A percentile compares a stretch with the other conserved stretches of the same genome.
These are phyloP conservation scores for Turritis glabra DNA, from an alignment of 345 rosid genomes.

Conservation along the genomic window DNA sequence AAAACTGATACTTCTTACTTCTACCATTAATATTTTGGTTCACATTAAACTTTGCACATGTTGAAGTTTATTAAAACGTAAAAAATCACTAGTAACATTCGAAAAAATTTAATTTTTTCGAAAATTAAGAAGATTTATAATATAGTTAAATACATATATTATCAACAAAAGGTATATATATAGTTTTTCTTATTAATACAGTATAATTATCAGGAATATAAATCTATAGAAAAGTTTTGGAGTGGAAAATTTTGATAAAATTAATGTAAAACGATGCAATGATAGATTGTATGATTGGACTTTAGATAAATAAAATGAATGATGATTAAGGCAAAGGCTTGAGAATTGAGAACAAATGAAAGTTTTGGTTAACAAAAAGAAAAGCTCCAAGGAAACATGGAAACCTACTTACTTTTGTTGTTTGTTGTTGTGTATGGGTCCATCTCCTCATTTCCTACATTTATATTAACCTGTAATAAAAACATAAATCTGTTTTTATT, in stretches of 20 bases:
- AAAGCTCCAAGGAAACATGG: conserved; percentile 36
- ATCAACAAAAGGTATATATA: neutral
- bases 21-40: neutral
- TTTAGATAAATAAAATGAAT: conserved; percentile 8
- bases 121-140: too few relatives aligned
- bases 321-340: conserved; percentile 21
- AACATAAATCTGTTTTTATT: neutral
- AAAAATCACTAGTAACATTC: neutral
- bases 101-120: too few relatives aligned
- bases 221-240: too few relatives aligned
- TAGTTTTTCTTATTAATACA: neutral
- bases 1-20: too few relatives aligned
- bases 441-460: conserved; percentile 25
- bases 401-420: conserved; percentile 32
- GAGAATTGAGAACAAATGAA: conserved; percentile 7
- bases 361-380: conserved; percentile 17
- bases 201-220: neutral
- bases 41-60: neutral
- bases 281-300: conserved; percentile 26
- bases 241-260: neutral
- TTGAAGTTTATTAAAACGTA: neutral
- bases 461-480: neutral
- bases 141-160: too few relatives aligned
- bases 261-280: neutral
- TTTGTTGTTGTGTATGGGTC: conserved; percentile 22